phyloP scores from a whole-genome alignment of 1,284 basidiomycete species.

The Cerrena zonata region DNA sequence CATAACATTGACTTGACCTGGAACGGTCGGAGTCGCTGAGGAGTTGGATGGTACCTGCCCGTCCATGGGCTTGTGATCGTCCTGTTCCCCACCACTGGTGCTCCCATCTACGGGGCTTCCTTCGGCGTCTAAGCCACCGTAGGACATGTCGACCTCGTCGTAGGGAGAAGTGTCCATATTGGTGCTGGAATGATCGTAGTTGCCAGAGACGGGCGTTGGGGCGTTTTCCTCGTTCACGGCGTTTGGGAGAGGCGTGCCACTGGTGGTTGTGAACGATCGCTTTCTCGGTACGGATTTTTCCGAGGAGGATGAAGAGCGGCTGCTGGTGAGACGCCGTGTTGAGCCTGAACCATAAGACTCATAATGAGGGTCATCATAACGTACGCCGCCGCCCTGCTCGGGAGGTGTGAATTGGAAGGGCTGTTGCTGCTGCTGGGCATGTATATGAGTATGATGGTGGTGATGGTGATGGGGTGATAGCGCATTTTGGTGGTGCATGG shows the following conservation, averaged over 20 bases:
- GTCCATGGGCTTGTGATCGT: conserved; percentile 31
- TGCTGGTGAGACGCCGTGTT: conserved; percentile 27
- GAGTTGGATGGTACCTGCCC: conserved; percentile 16
- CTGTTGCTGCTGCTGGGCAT: conserved; percentile 28
- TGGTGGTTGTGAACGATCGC: conserved; percentile 45
- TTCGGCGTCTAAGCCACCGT: conserved; percentile 30
- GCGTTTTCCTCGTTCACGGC: conserved; percentile 29
- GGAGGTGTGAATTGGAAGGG: conserved; percentile 39
- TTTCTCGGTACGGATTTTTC: conserved; percentile 53
- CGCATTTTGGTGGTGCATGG: conserved; percentile 24
- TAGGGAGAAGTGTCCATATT: conserved; percentile 30
- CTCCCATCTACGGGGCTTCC: conserved; percentile 54
- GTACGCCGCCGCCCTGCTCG: conserved; percentile 23
- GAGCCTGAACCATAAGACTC: conserved; percentile 24
- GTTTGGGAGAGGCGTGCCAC: conserved; percentile 35
- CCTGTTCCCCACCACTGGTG: conserved; percentile 43
- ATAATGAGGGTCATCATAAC: conserved; percentile 30
- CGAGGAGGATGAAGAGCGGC: conserved; percentile 35
- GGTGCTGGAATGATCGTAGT: conserved; percentile 24
- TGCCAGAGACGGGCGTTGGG: conserved; percentile 11
- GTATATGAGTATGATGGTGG: conserved; percentile 20
- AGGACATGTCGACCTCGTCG: conserved; percentile 48
- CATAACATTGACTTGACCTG: conserved; percentile 26
- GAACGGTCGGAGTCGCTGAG: conserved; percentile 17
- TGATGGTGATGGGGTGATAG: conserved; percentile 15